Evolutionary conservation across 345 rosid genomes (phyloP), one percentile per base, ranked within the genome.

Genomic region (Dipteronia dyeriana): DNA sequence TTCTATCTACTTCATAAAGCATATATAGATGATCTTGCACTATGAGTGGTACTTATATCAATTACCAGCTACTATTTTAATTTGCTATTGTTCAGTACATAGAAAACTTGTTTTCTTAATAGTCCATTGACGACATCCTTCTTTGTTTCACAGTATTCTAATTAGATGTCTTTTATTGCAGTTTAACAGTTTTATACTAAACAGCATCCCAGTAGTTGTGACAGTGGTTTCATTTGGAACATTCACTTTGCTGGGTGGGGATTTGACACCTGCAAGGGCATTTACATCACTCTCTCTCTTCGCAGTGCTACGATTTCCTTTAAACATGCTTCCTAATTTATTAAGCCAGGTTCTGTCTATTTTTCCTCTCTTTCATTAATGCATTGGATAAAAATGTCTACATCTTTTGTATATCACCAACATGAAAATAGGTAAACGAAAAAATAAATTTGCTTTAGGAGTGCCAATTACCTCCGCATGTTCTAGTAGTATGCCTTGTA

Each of bases 211-310:
- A 0, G 93, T 94, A 70, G 80, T 91, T 31, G 97, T 92, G 80
- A 92, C 98, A 0, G 95, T 92, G 63, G 82, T 88, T 84, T 94
- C 98, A 76, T 96, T 96, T 82, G 98, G 98, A 78, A 79, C 87
- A 77, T 94, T 91, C 80, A 93, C 97, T 82, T 76, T 92, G 85
- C 92, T 94, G 77, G 99, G 99, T 67, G 99, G 99, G 76, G 92
- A 90, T 79, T 81, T 96, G 81, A 96, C 99, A 68, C 98, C 98
- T 59, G 94, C 97, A 16, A 91, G 91, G 77, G 98, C 99, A 75
- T 96, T 96, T 85, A 94, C 99, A 71, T 96, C 99, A 38, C 97
- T 96, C 59, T 96, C 99, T 75, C 85, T 96, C 39, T 96, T 96
- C 68, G 87, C 97, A 60, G 84, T 96, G 76, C 86, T 96, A 45